phyloP scores from a whole-genome alignment of 23 red algal species.

The Gracilaria gracilis region DNA sequence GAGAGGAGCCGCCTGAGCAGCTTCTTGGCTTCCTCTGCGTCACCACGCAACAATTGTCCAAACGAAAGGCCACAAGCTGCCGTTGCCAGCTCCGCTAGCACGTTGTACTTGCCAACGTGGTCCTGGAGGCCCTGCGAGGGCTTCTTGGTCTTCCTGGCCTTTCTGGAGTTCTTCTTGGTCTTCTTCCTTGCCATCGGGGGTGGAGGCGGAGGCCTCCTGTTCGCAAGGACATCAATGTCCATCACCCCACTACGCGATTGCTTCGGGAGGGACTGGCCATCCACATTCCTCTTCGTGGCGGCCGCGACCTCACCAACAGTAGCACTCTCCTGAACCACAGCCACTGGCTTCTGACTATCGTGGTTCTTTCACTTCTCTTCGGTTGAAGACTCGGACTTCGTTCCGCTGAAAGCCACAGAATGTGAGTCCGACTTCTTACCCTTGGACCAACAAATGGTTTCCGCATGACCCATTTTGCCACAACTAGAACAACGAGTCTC shows the following conservation, averaged over 20 bases:
- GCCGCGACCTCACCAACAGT: background rate
- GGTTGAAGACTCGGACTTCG: background rate
- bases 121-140: background rate
- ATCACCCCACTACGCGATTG: background rate
- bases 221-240: constrained; percentile 4
- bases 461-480: constrained; percentile 10
- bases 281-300: constrained; percentile 7
- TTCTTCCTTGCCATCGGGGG: background rate
- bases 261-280: constrained; percentile 11
- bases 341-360: background rate
- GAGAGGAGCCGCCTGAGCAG: background rate
- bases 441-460: constrained; percentile 16
- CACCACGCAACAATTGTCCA: background rate
- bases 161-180: background rate
- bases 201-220: background rate
- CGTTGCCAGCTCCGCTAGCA: constrained; percentile 1
- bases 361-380: background rate
- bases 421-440: background rate
- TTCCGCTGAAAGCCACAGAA: background rate
- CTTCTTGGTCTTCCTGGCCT: background rate
- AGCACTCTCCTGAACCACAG: background rate
- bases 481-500: background rate
- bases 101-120: constrained; percentile 34
- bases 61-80: background rate
- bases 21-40: background rate